Base-by-base conservation (phyloP, 2,329 filamentous ascomycete genomes). In the Periconia sp. region DNA sequence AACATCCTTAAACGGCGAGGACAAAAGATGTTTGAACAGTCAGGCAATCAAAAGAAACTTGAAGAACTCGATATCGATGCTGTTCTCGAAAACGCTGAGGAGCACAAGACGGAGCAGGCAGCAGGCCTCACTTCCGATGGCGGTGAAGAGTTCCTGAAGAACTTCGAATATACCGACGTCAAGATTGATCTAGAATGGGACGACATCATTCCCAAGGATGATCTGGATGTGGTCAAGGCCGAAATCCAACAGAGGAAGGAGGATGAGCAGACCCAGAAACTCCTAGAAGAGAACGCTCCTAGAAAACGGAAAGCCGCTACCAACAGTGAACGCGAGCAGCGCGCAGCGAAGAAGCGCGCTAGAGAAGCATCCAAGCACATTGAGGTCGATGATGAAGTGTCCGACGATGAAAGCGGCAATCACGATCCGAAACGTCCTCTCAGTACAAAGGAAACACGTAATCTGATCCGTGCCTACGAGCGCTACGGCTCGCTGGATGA, bases 21-120 rank as follows among this genome's bases (percentile, higher is more conserved):
- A n/a, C 94, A 96, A 66, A 96, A 94, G 72, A 95, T 99, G 87
- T 99, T 99, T 57, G 92, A 97, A 71, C 92, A 96, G 69, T 94
- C 89, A 9, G 89, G 90, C 46, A 99, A 99, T 66, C 94, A 99
- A 71, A 88, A 92, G 73, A 94, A 95, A 66, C 80, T 99, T 4
- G 94, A 99, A 72, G 91, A 96, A 71, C 85, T 99, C 17, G 94
- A 99, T 67, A 97, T 99, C 57, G 95, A 99, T 66, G 90, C 92
- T 7, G 94, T 99, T 26, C 83, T 99, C 12, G 94, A 94, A 61
- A 96, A 96, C 68, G 94, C 95, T 19, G 94, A 99, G 73, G 85
- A 97, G 59, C 95, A 96, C 60, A 92, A 95, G 75, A 97, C 94
- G 0, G 92, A 96, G 70, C 88, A 96, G 41, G 88, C 92, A 16